phyloP scores from a whole-genome alignment of 139 green algal species.

The Chlorella sp. region DNA sequence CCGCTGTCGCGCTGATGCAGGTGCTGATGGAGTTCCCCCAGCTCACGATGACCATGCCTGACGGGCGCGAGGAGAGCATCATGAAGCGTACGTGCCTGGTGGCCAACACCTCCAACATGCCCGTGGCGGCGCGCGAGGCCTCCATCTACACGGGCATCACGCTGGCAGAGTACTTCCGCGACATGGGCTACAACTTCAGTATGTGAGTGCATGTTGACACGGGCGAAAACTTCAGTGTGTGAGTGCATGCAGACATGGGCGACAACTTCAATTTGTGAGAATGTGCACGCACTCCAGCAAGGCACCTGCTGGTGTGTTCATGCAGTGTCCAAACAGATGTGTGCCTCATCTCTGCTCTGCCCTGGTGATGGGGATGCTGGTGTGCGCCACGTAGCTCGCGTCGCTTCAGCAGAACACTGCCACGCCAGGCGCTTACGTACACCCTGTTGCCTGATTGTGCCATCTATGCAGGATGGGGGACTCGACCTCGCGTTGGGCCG shows the following conservation, averaged over 20 bases:
- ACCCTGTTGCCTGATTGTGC: neutral
- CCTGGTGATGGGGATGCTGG: too few species aligned
- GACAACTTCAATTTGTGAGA: too few species aligned
- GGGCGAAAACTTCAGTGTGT: too few species aligned
- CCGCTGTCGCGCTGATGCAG: conserved; percentile 18
- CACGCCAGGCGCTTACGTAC: too few species aligned
- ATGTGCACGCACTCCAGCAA: too few species aligned
- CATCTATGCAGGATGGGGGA: conserved; percentile 93
- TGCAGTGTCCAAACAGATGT: neutral
- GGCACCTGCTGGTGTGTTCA: too few species aligned
- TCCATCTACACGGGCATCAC: conserved; percentile 99
- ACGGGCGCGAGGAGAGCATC: conserved; percentile 96
- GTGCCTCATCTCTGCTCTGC: too few species aligned
- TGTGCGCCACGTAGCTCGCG: too few species aligned
- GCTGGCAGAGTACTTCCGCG: conserved; percentile 98
- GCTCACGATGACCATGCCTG: conserved; percentile 96
- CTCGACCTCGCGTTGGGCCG: conserved; percentile 96
- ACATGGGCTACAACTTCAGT: conserved; percentile 94
- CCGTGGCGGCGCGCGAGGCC: conserved; percentile 95
- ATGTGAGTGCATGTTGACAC: too few species aligned
- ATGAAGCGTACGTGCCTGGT: conserved; percentile 98
- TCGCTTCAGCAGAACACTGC: too few species aligned
- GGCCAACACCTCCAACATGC: conserved; percentile 99
- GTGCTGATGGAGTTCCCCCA: conserved; percentile 94
- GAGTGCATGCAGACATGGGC: too few species aligned